Base-by-base conservation (phyloP, 1,284 basidiomycete species). In the Sanguinoderma infundibulare region DNA sequence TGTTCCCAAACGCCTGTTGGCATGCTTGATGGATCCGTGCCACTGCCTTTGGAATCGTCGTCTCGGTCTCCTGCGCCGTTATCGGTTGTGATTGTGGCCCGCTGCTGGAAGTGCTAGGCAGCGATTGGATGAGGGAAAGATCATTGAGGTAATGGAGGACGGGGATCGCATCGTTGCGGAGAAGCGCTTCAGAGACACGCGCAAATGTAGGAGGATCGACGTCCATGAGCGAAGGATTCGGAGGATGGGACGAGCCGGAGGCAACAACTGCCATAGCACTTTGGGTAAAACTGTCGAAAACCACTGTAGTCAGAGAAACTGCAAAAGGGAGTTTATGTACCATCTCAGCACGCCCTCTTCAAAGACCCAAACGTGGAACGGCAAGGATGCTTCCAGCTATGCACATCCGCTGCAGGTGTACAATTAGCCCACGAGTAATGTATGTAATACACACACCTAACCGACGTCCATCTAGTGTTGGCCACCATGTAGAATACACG, bases 1-100 rank as follows among this genome's bases (percentile, higher is more conserved):
- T 71, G 62, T 55, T 77, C 12, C 80, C 81, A 51, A 81, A 79
- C 0, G 70, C 67, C 32, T 76, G 75, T 28, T 79, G 79, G 55
- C 79, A 84, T 4, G 78, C 72, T 57, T 81, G 75, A 53, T 85
- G 77, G 20, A 86, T 72, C 40, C 64, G 61, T 6, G 64, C 63
- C 3, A 67, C 60, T 6, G 64, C 60, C 50, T 62, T 52, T 5
- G 59, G 53, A 20, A 60, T 51, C 6, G n/a, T 35, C 3, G 36
- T n/a, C 17, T 58, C 65, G 5, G 44, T 20, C 3, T 50, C 32
- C 6, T 57, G 38, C 6, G 34, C 22, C 0, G 35, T 6, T 6
- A 42, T 20, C 0, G 51, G 7, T 6, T 35, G 40, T 1, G 55
- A 30, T 24, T 34, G 61, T 20, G 30, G 42, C 10, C n/a, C 26